phyloP scores from a whole-genome alignment of 257 asterid genomes.

The Buddleja alternifolia region DNA sequence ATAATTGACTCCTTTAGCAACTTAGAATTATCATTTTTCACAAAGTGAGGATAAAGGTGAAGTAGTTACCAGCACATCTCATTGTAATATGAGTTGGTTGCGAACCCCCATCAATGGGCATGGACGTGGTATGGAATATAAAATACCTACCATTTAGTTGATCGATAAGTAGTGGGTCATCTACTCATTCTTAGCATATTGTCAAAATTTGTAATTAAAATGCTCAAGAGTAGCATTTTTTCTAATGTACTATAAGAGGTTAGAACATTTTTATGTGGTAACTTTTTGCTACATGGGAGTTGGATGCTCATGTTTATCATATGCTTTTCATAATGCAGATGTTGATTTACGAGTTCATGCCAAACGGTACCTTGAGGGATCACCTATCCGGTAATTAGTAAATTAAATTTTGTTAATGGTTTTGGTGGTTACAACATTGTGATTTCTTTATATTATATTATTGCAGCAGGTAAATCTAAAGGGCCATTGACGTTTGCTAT shows the following conservation, averaged over 20 bases:
- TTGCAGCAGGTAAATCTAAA: slow-evolving; percentile 71
- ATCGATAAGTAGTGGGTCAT: too few relatives aligned
- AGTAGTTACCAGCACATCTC: too few relatives aligned
- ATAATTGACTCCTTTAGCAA: too few relatives aligned
- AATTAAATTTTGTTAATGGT: background rate
- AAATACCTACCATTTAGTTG: too few relatives aligned
- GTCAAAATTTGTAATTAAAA: too few relatives aligned
- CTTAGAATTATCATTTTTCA: too few relatives aligned
- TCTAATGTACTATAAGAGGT: background rate
- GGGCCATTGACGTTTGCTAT: slow-evolving; percentile 59
- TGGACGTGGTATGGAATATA: too few relatives aligned
- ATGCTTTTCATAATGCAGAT: slow-evolving; percentile 62
- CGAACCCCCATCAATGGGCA: too few relatives aligned
- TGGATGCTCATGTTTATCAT: slow-evolving; percentile 28
- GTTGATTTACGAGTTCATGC: slow-evolving; percentile 93
- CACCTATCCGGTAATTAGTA: slow-evolving; percentile 72
- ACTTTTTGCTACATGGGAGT: slow-evolving; percentile 3
- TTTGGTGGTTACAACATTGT: background rate
- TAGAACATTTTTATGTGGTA: background rate
- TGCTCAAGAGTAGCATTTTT: background rate
- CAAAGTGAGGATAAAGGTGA: too few relatives aligned
- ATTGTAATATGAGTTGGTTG: too few relatives aligned
- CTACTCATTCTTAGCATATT: too few relatives aligned
- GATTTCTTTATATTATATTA: background rate
- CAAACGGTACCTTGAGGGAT: slow-evolving; percentile 86